These are phyloP conservation scores for Hyparrhenia diplandra DNA, from an alignment of 176 grass and related monocot genomes.

Conservation along the genomic window DNA sequence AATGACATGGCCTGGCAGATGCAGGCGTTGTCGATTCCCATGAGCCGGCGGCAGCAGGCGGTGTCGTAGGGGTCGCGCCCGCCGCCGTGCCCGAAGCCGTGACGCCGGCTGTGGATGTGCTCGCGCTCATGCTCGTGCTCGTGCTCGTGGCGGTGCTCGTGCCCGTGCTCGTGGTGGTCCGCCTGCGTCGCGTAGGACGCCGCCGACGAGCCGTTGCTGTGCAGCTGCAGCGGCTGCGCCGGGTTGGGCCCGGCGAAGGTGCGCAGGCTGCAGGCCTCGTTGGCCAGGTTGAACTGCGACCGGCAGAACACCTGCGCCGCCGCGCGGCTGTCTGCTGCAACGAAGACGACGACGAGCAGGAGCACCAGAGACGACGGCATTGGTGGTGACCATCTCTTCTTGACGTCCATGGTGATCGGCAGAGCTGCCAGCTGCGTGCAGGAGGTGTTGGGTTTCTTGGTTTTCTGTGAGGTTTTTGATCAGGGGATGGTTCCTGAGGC, in stretches of 20 bases:
- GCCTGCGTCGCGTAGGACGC: constrained; percentile 32
- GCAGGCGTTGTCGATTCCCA: constrained; percentile 66
- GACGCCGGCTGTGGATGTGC: constrained; percentile 1
- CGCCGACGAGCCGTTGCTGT: constrained; percentile 31
- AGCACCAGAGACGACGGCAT: neutral
- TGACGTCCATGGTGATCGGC: constrained; percentile 19
- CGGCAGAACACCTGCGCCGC: constrained; percentile 57
- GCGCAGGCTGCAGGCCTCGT: constrained; percentile 67
- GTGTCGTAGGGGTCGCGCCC: constrained; percentile 60
- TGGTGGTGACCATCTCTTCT: neutral
- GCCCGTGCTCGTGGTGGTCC: neutral
- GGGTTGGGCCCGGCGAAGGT: constrained; percentile 20
- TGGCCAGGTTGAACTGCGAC: constrained; percentile 68
- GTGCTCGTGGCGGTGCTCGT: neutral
- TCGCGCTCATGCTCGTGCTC: neutral
- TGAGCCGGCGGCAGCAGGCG: constrained; percentile 70
- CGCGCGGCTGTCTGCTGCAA: neutral
- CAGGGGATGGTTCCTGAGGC: constrained; percentile 6
- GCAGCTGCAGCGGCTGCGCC: constrained; percentile 23
- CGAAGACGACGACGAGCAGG: constrained; percentile 6
- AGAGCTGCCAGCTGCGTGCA: no score
- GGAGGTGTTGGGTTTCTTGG: neutral
- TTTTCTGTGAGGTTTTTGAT: neutral
- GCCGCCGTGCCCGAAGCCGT: neutral
- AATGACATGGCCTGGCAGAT: constrained; percentile 64